Evolutionary conservation across 2,329 filamentous ascomycete genomes (phyloP), one percentile per base, ranked within the genome.

Genomic region (Colletotrichum abscissum): DNA sequence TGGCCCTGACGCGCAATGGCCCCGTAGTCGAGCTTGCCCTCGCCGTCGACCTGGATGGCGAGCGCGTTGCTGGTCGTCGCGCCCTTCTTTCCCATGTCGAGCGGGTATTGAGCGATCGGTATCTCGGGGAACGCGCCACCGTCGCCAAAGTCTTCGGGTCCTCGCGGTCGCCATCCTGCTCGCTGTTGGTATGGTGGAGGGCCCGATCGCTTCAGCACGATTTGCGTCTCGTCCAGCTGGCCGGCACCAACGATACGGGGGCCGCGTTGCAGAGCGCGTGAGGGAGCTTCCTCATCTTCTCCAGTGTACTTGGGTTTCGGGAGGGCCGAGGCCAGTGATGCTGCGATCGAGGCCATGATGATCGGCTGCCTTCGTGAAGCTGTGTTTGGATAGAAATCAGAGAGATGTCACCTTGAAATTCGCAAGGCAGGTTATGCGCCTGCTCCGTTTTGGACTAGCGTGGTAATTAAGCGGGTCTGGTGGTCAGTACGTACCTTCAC

Each of bases 101-200:
- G 90, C 12, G 97, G 97, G 81, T 98, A 99, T 81, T 99, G 97
- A 56, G 96, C 97, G 65, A 98, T 92, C 16, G 94, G 92, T 33
- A 98, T 92, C 84, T 98, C 96, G 49, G 97, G 97, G 80, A 98
- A 99, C 65, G 96, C 95, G 78, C 97, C 97, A 76, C 97, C 97
- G 87, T 98, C 95, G 78, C 94, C 95, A 84, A 95, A 99, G 83
- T 99, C 97, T 81, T 98, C 95, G 75, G 93, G 91, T 54, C 89
- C 89, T 79, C 96, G 92, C 38, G 97, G 97, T 76, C 97, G 91
- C 97, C 97, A 99, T 89, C 94, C 94, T 81, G 91, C 84, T 79
- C 97, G 93, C 81, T 95, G 92, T 63, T 94, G 94, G 78, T 98
- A 99, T 1, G 95, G 88, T 11, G 97, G 97, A 72, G 95, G 95